Evolutionary conservation across 1,139 yeast species (phyloP), one percentile per base, ranked within the genome.

Genomic region (Lodderomyces margitis): DNA sequence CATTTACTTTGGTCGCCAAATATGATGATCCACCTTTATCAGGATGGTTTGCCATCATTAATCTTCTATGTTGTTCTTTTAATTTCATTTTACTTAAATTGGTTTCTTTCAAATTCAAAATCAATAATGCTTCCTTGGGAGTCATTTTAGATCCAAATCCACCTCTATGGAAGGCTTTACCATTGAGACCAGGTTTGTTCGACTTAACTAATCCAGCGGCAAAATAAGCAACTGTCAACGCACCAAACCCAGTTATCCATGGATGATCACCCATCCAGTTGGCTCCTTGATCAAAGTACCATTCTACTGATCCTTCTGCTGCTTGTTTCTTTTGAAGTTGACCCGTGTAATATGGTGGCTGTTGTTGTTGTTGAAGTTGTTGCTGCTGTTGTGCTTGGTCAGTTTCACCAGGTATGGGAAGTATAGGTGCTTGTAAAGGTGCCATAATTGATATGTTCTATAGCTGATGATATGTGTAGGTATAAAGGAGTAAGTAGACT

Each of bases 11-110:
- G 38, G 98, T 91, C 46, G 98, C 98, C 59, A 92, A 64, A 57
- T 80, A 91, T 31, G 98, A 92, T 15, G 96, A 86, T 8, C 98
- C 98, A 40, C 98, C 98, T 60, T 94, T 87, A 68, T 92, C 98
- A 10, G 98, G 98, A 61, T 92, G 98, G 67, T 92, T 92, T 61
- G 92, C 73, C 96, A 92, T 89, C 68, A 87, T 86, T 47, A 71
- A 61, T 60, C 78, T 80, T 68, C 98, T 81, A 64, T 92, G 98
- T 41, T 87, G 87, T 50, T 91, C 98, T 65, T 92, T 91, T 58
- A 92, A 74, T 59, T 81, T 87, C 49, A 85, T 75, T 64, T 84
- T 82, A 12, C 85, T 77, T 53, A 92, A 71, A 21, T 81, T 83
- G 27, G 85, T 75, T 61, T 91, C 98, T 54, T 85, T 84, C 56